Base-by-base conservation (phyloP, 345 rosid species). In the Streptanthus diversifolius region DNA sequence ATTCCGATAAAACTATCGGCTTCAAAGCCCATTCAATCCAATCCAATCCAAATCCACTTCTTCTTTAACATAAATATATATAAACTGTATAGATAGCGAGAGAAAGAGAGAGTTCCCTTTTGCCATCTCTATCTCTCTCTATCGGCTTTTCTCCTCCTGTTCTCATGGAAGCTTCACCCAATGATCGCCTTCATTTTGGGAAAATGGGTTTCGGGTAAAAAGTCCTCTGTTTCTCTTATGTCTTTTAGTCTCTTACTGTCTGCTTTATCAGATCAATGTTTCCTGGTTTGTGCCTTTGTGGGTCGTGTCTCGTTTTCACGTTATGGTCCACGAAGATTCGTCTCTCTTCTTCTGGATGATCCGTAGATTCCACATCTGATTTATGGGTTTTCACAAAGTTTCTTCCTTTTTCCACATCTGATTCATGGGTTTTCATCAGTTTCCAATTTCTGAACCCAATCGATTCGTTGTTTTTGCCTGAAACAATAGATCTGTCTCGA, bases 171-270 rank as follows among this genome's bases (percentile, higher is more conserved):
- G 85, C 87, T 69, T 93, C 87, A 70, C 68, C 76, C 79, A 75
- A 75, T 75, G 79, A 69, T 77, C 97, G 99, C 53, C 90, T 89
- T 59, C 84, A 71, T 82, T 91, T 84, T 81, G 99, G 99, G 80
- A 83, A 79, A 85, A 93, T 93, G 97, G 95, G 95, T 27, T 91
- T 82, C 41, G 99, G 97, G 98, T 91, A 75, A 41, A 17, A 13
- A 68, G 0, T 75, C 63, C 57, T 68, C 66, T 64, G 49, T 73
- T 56, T 45, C 80, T 36, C 7, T 54, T 24, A 21, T 43, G 18
- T 45, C 17, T 25, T 25, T 41, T 39, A 36, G 12, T 44, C 33
- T 63, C 17, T n/a, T 63, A 11, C 33, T 30, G 12, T 8, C 19
- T 58, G 5, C 8, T 48, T 53, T 4, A 7, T 8, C 77, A 55